Conservation (phyloP, 2,329 filamentous ascomycete genomes). For the Ceratocystiopsis sp. region DNA sequence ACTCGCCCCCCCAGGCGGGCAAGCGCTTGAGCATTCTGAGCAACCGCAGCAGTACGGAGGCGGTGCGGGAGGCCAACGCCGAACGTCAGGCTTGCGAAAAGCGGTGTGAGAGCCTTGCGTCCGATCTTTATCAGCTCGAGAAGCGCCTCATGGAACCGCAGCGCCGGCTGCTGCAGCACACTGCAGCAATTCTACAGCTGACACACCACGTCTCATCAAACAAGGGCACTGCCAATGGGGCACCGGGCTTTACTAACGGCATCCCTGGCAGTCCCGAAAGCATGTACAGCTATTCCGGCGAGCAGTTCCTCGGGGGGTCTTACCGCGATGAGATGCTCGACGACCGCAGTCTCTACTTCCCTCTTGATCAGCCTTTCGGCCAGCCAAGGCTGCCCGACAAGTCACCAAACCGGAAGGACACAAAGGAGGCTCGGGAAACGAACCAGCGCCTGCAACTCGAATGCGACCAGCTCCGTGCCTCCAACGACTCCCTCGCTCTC, state of each 20-base stretch:
- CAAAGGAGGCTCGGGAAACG: conserved; percentile 31
- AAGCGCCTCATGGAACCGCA: conserved; percentile 60
- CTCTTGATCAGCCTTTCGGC: conserved; percentile 47
- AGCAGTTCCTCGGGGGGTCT: conserved; percentile 25
- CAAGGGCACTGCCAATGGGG: no score
- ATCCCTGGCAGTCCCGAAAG: conserved; percentile 64
- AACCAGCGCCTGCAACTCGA: conserved; percentile 11
- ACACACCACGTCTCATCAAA: conserved; percentile 53
- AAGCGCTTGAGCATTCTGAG: conserved; percentile 32
- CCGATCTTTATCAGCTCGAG: conserved; percentile 66
- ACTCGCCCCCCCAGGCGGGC: conserved; percentile 30
- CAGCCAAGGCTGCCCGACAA: conserved; percentile 29
- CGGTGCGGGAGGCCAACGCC: conserved; percentile 46
- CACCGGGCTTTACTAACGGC: conserved; percentile 21
- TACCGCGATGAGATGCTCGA: conserved; percentile 49
- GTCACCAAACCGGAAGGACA: conserved; percentile 37
- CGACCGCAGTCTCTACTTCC: conserved; percentile 55
- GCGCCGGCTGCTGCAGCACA: conserved; percentile 67
- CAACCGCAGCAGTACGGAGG: conserved; percentile 31
- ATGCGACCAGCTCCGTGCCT: conserved; percentile 12
- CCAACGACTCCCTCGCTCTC: conserved; percentile 17
- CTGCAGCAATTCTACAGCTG: conserved; percentile 78
- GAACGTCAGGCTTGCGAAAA: conserved; percentile 59
- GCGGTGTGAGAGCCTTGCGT: conserved; percentile 71
- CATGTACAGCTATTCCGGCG: conserved; percentile 51